Percentiles rank a stretch among this genome's conserved stretches.
Conservation (phyloP, 176 grass and related monocot genomes). For the Juncus inflexus region DNA sequence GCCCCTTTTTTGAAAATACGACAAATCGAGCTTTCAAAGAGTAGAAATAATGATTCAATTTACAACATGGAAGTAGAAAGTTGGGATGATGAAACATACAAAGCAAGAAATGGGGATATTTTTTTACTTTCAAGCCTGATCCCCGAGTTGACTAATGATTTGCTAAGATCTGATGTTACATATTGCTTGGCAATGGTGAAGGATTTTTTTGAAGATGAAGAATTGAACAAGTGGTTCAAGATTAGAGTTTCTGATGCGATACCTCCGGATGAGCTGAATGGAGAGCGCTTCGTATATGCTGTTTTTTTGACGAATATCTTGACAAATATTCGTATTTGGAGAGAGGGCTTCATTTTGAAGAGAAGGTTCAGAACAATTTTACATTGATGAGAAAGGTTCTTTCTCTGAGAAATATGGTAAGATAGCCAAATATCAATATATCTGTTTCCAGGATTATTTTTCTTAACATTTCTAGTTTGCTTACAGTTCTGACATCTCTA, state of each 20-base stretch:
- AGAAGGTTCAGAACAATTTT: slow-evolving; percentile 37
- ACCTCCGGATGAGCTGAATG: slow-evolving; percentile 16
- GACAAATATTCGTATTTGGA: slow-evolving; percentile 53
- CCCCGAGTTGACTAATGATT: slow-evolving; percentile 27
- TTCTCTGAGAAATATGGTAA: slow-evolving; percentile 40
- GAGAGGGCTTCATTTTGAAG: slow-evolving; percentile 33
- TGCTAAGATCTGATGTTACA: neutral
- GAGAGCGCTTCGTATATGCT: slow-evolving; percentile 35
- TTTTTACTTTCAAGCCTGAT: slow-evolving; percentile 25
- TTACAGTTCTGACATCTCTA: neutral
- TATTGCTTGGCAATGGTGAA: slow-evolving; percentile 44
- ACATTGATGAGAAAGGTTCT: slow-evolving; percentile 46
- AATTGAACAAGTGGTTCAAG: slow-evolving; percentile 45
- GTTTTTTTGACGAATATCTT: slow-evolving; percentile 54
- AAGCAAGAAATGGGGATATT: slow-evolving; percentile 35
- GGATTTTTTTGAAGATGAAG: slow-evolving; percentile 34
- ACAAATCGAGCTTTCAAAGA: slow-evolving; percentile 11
- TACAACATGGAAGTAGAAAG: slow-evolving; percentile 1
- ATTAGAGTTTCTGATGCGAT: slow-evolving; percentile 35
- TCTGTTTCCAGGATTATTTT: slow-evolving; percentile 12
- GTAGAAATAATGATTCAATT: neutral
- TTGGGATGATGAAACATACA: slow-evolving; percentile 20
- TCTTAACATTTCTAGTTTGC: neutral
- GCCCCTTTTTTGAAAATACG: slow-evolving; percentile 33
- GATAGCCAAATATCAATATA: neutral